Evolutionary conservation across 139 green algal genomes (phyloP).

Genomic region (Monoraphidium neglectum): DNA sequence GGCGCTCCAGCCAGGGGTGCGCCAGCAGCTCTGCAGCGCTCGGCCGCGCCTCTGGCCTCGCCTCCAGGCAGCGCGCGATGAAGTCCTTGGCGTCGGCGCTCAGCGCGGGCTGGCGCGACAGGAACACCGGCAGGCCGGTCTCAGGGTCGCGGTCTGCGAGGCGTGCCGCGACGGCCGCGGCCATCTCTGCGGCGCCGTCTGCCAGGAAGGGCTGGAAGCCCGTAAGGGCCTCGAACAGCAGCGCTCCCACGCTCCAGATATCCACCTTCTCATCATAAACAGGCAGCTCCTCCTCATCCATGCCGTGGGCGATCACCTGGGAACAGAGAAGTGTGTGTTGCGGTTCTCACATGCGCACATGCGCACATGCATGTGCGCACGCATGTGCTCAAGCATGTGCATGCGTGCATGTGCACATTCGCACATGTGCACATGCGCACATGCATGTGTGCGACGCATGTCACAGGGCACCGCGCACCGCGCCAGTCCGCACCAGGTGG

Average conservation of each 20-base stretch:
- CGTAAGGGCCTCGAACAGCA: slow-evolving; percentile 61
- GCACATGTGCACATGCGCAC: not conserved
- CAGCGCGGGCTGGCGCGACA: slow-evolving; percentile 1
- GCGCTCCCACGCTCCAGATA: slow-evolving; percentile 53
- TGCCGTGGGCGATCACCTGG: slow-evolving; percentile 58
- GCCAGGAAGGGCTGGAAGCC: slow-evolving; percentile 64
- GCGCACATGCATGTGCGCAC: not conserved
- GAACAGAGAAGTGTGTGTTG: not conserved
- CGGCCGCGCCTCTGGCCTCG: slow-evolving; percentile 35
- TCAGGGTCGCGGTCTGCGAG: not conserved
- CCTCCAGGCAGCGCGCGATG: slow-evolving; percentile 24
- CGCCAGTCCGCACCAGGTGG: slow-evolving; percentile 41
- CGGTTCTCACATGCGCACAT: not conserved
- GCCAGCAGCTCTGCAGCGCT: too few species aligned
- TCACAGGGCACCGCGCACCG: not conserved
- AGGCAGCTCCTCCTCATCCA: slow-evolving; percentile 66
- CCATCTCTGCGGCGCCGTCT: slow-evolving; percentile 44
- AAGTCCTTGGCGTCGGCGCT: slow-evolving; percentile 27
- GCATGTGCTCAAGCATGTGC: not conserved
- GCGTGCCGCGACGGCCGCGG: slow-evolving; percentile 1
- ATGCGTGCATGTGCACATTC: not conserved
- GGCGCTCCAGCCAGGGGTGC: too few species aligned
- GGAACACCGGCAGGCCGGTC: slow-evolving; percentile 11
- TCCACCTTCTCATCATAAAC: slow-evolving; percentile 68
- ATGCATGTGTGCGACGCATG: not conserved